Conservation (phyloP, 2,329 filamentous ascomycete genomes). For the Stemphylium beticola region DNA sequence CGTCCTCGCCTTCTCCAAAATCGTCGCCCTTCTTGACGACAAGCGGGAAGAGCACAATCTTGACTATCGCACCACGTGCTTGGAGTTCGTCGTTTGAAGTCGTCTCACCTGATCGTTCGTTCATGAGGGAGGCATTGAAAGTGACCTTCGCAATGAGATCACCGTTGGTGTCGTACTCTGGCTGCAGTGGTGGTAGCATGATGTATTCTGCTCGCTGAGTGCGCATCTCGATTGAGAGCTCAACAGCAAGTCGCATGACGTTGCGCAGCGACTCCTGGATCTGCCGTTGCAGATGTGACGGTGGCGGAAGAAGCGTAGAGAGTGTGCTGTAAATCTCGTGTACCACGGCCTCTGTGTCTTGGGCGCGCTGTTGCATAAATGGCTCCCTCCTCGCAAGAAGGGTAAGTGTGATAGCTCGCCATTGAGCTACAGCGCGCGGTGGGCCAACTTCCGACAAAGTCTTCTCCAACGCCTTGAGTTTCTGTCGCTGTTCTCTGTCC, state of each 20-base stretch:
- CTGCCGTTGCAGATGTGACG: slow-evolving; percentile 77
- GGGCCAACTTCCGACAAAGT: slow-evolving; percentile 84
- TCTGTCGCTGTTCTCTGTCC: slow-evolving; percentile 96
- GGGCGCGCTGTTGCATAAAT: slow-evolving; percentile 83
- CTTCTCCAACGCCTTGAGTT: slow-evolving; percentile 95
- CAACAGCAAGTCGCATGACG: slow-evolving; percentile 86
- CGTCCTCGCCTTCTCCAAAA: slow-evolving; percentile 83
- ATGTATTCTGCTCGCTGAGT: slow-evolving; percentile 96
- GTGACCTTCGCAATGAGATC: slow-evolving; percentile 85
- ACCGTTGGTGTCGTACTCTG: slow-evolving; percentile 92
- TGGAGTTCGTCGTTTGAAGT: slow-evolving; percentile 82
- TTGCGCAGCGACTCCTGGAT: slow-evolving; percentile 84
- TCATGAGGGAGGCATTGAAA: slow-evolving; percentile 95
- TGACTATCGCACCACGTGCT: slow-evolving; percentile 75
- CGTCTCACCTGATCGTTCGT: slow-evolving; percentile 78
- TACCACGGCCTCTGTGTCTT: slow-evolving; percentile 95
- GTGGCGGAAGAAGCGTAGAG: slow-evolving; percentile 83
- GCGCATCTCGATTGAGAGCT: slow-evolving; percentile 94
- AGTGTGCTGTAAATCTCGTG: slow-evolving; percentile 87
- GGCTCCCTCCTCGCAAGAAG: slow-evolving; percentile 78
- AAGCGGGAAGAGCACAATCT: slow-evolving; percentile 92
- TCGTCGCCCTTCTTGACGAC: slow-evolving; percentile 97
- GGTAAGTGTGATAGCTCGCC: slow-evolving; percentile 94
- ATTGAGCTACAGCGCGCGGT: slow-evolving; percentile 87
- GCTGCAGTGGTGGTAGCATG: slow-evolving; percentile 94